Evolutionary conservation across 1,284 basidiomycete species (phyloP).

Genomic region (Phenoliferia sp.): DNA sequence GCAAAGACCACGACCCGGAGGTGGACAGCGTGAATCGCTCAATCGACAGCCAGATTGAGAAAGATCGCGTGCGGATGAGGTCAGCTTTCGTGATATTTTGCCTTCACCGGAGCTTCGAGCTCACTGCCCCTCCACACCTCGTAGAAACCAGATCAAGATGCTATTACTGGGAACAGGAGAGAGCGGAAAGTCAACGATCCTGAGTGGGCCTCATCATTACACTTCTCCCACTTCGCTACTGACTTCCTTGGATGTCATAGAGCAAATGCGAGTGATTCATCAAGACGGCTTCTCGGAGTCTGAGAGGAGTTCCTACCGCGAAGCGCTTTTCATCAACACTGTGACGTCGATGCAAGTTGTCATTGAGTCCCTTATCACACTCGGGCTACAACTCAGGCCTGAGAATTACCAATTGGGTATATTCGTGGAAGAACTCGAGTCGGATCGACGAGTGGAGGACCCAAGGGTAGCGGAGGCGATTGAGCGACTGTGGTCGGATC

Average conservation of each 20-base stretch:
- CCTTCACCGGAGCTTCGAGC: background rate
- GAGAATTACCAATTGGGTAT: conserved; percentile 51
- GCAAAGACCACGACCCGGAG: too few species aligned
- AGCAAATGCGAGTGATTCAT: conserved; percentile 63
- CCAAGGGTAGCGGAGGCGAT: conserved; percentile 50
- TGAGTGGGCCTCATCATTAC: conserved; percentile 51
- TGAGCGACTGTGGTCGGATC: conserved; percentile 77
- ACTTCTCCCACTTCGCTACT: background rate
- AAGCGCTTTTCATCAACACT: conserved; percentile 72
- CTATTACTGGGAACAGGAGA: conserved; percentile 84
- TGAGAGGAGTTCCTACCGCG: conserved; percentile 51
- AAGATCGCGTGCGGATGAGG: background rate
- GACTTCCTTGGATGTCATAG: conserved; percentile 58
- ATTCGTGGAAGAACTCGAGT: conserved; percentile 54
- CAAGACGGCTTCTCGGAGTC: conserved; percentile 65
- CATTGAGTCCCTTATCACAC: background rate
- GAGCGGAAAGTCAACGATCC: conserved; percentile 77
- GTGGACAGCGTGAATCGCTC: too few species aligned
- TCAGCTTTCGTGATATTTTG: background rate
- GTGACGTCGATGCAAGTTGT: background rate
- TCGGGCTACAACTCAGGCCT: conserved; percentile 53
- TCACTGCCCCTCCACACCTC: background rate
- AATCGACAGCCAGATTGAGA: background rate
- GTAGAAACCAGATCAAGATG: conserved; percentile 49
- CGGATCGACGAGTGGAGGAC: background rate